Evolutionary conservation across 2,329 filamentous ascomycete species (phyloP).

Genomic region (Teratosphaeria zuluensis): DNA sequence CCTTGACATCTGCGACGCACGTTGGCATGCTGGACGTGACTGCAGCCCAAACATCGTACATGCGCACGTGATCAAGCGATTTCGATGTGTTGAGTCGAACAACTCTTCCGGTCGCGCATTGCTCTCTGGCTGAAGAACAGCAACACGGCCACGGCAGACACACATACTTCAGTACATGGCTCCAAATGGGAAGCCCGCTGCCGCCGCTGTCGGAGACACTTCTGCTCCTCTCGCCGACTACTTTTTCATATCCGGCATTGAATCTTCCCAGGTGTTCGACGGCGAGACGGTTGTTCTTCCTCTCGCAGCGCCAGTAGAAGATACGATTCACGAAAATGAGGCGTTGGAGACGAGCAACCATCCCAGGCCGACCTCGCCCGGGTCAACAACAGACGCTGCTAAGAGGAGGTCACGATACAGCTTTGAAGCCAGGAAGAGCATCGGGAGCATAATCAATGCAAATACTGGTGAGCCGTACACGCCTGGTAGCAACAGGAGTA

Average conservation of each 20-base stretch:
- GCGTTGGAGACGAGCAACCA: constrained; percentile 47
- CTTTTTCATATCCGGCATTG: constrained; percentile 53
- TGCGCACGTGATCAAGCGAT: not conserved
- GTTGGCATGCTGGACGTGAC: not conserved
- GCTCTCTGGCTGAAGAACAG: not conserved
- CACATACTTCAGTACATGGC: not conserved
- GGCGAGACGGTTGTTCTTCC: constrained; percentile 21
- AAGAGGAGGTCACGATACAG: constrained; percentile 34
- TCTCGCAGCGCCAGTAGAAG: constrained; percentile 33
- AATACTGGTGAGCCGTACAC: constrained; percentile 34
- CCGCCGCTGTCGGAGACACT: constrained; percentile 15
- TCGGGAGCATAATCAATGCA: constrained; percentile 35
- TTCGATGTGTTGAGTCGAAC: not conserved
- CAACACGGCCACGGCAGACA: not conserved
- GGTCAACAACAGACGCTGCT: constrained; percentile 30
- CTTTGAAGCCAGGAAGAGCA: constrained; percentile 41
- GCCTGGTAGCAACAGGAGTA: constrained; percentile 54
- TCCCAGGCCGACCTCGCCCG: constrained; percentile 37
- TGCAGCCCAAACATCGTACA: not conserved
- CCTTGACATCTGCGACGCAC: not conserved
- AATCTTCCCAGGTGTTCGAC: constrained; percentile 43
- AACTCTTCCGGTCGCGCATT: not conserved
- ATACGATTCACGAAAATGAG: constrained; percentile 53
- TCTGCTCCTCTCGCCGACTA: constrained; percentile 53
- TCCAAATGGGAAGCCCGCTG: not conserved